Percentiles rank a stretch among this genome's conserved stretches.
Conservation (phyloP, 2,329 filamentous ascomycete genomes). For the Ophiostoma himal-ulmi region DNA sequence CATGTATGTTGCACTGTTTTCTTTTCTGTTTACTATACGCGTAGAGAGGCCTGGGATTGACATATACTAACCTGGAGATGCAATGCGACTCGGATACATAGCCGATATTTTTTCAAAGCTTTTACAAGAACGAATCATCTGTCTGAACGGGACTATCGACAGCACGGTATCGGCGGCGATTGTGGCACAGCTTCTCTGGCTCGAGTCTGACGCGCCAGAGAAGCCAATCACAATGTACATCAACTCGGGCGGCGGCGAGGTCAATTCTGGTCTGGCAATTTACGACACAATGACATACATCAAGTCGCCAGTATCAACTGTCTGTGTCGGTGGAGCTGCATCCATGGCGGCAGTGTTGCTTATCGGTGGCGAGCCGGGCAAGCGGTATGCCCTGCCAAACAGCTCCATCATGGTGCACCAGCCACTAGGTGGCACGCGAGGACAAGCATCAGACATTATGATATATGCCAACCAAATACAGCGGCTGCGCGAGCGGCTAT, state of each 20-base stretch:
- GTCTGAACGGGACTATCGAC: slow-evolving; percentile 85
- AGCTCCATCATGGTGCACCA: slow-evolving; percentile 97
- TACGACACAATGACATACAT: slow-evolving; percentile 99
- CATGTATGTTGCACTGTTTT: slow-evolving; percentile 50
- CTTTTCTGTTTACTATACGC: not conserved
- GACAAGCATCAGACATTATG: slow-evolving; percentile 72
- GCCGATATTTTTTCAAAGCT: slow-evolving; percentile 80
- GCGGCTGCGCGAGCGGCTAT: slow-evolving; percentile 75
- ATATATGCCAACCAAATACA: slow-evolving; percentile 98
- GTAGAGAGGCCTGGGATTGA: not conserved
- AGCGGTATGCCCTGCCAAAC: slow-evolving; percentile 86
- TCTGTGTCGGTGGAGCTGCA: slow-evolving; percentile 89
- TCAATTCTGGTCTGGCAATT: slow-evolving; percentile 81
- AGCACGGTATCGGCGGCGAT: slow-evolving; percentile 87
- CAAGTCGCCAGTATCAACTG: slow-evolving; percentile 82
- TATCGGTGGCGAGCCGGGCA: slow-evolving; percentile 76
- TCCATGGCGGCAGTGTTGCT: slow-evolving; percentile 91
- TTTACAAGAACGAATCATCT: slow-evolving; percentile 88
- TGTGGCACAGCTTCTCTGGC: slow-evolving; percentile 92
- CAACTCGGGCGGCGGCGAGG: slow-evolving; percentile 89
- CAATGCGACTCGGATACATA: slow-evolving; percentile 32
- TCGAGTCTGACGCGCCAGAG: slow-evolving; percentile 91
- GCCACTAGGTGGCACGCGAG: slow-evolving; percentile 67
- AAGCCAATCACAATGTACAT: slow-evolving; percentile 98
- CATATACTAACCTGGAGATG: not conserved